These are phyloP conservation scores for Agrocybe chaxingu DNA, from an alignment of 768 basidiomycete species.

Conservation along the genomic window DNA sequence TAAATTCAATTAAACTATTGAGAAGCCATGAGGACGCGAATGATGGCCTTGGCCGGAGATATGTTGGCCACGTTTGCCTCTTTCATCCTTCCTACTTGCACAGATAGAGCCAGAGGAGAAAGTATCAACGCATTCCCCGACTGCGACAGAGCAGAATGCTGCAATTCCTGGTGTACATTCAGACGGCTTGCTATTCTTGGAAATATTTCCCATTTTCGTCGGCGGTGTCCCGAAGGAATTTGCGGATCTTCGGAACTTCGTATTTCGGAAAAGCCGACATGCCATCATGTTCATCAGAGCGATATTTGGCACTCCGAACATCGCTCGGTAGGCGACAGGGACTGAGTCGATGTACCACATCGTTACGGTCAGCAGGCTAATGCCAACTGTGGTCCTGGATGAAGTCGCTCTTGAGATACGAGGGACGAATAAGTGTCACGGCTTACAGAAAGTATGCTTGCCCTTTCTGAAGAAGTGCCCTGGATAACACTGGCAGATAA, in stretches of 20 bases:
- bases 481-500: slow-evolving; percentile 20
- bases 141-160: too few relatives aligned
- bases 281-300: slow-evolving; percentile 19
- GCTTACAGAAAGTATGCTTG: slow-evolving; percentile 30
- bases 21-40: too few relatives aligned
- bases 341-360: slow-evolving; percentile 8
- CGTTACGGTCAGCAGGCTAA: slow-evolving; percentile 6
- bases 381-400: slow-evolving; percentile 10
- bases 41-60: too few relatives aligned
- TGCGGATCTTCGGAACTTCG: background rate
- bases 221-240: too few relatives aligned
- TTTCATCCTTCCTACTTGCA: too few relatives aligned
- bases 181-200: too few relatives aligned
- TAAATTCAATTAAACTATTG: too few relatives aligned
- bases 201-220: too few relatives aligned
- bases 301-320: slow-evolving; percentile 7
- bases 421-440: background rate
- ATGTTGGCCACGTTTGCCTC: too few relatives aligned
- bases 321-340: slow-evolving; percentile 9
- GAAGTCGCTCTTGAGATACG: background rate
- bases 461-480: slow-evolving; percentile 23
- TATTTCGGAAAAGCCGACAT: slow-evolving; percentile 15
- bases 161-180: too few relatives aligned
- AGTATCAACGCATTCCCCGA: too few relatives aligned
- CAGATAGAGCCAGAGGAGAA: too few relatives aligned